These are phyloP conservation scores for Amoeboaphelidium occidentale DNA, from an alignment of 371 early-diverging fungal species.

Conservation along the genomic window DNA sequence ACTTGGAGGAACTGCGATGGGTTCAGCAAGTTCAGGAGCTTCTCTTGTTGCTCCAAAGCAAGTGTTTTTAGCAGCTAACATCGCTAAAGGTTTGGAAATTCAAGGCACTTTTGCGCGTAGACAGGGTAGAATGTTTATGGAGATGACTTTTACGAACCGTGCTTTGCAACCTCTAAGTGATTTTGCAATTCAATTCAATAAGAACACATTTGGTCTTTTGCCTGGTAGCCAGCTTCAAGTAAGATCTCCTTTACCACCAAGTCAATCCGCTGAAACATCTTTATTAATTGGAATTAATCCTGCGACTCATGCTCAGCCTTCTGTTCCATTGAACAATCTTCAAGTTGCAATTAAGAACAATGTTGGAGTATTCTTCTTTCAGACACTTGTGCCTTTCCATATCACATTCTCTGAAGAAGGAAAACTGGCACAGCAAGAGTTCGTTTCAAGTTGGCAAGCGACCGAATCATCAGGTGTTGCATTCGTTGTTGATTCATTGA, in stretches of 20 bases:
- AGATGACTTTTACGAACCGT: not conserved
- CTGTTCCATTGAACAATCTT: not conserved
- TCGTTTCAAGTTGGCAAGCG: not conserved
- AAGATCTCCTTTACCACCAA: not conserved
- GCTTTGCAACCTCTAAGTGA: not conserved
- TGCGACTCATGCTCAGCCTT: not conserved
- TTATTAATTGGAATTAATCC: not conserved
- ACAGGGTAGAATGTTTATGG: slow-evolving; percentile 7
- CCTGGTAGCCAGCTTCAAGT: not conserved
- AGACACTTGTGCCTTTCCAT: not conserved
- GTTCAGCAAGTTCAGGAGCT: no score
- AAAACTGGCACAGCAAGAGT: not conserved
- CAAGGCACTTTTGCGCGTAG: slow-evolving; percentile 18
- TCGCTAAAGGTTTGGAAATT: slow-evolving; percentile 21
- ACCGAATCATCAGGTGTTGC: not conserved
- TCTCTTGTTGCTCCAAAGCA: not conserved
- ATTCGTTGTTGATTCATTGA: not conserved
- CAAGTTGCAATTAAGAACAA: not conserved
- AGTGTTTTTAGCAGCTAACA: slow-evolving; percentile 7
- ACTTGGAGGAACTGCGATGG: no score
- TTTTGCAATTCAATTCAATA: slow-evolving; percentile 1
- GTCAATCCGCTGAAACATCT: not conserved
- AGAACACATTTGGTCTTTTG: not conserved
- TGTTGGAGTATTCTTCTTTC: not conserved
- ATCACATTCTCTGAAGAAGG: not conserved